Conservation (phyloP, 2,329 filamentous ascomycete species). For the Penicillium glabrum region DNA sequence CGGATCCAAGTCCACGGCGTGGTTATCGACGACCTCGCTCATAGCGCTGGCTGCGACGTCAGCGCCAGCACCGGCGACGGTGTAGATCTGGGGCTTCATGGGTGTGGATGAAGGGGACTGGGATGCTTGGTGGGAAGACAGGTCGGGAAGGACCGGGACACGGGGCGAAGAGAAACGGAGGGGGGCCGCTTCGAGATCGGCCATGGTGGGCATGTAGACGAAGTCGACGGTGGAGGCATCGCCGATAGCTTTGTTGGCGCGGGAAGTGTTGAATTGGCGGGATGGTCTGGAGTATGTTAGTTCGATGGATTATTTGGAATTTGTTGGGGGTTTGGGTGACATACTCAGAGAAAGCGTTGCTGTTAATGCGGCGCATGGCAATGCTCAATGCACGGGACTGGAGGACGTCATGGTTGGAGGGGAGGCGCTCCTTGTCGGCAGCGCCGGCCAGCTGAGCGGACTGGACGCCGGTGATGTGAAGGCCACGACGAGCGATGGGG, state of each 20-base stretch:
- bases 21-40: conserved; percentile 59
- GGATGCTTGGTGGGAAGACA: conserved; percentile 30
- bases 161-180: conserved; percentile 38
- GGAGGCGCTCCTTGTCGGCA: conserved; percentile 53
- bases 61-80: conserved; percentile 44
- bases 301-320: too few species aligned
- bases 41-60: conserved; percentile 55
- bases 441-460: conserved; percentile 53
- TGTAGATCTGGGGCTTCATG: conserved; percentile 59
- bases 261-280: conserved; percentile 64
- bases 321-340: too few species aligned
- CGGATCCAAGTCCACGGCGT: conserved; percentile 56
- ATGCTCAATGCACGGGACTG: conserved; percentile 57
- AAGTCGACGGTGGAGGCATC: conserved; percentile 65
- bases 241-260: conserved; percentile 55
- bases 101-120: conserved; percentile 25
- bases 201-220: conserved; percentile 57
- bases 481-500: conserved; percentile 45
- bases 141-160: conserved; percentile 53
- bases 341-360: conserved; percentile 41
- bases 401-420: conserved; percentile 52
- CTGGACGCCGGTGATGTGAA: conserved; percentile 62
- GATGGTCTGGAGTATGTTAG: conserved; percentile 38
- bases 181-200: conserved; percentile 41
- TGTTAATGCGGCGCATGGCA: conserved; percentile 51